Conservation (phyloP, 495 filamentous ascomycete genomes). For the Aspergillus ellipticus region DNA sequence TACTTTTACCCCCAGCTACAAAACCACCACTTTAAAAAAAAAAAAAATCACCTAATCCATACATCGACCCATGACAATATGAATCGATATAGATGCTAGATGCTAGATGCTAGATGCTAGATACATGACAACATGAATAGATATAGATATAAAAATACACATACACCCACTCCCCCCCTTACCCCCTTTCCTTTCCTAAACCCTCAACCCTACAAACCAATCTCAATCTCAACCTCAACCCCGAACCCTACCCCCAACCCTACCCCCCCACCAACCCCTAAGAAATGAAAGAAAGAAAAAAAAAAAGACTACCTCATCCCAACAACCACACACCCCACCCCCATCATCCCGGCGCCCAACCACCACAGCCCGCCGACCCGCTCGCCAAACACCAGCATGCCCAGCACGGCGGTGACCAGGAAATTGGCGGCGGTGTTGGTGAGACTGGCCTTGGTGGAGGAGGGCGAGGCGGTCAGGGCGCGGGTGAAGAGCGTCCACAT, state of each 20-base stretch:
- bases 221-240: no score
- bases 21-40: not conserved
- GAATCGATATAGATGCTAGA: no score
- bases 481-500: conserved; percentile 89
- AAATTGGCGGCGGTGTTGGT: conserved; percentile 95
- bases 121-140: no score
- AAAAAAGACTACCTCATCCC: conserved; percentile 60
- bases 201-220: no score
- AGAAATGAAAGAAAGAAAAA: not conserved
- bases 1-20: no score
- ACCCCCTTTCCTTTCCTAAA: no score
- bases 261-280: not conserved
- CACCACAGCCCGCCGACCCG: conserved; percentile 77
- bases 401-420: conserved; percentile 81
- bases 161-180: not conserved
- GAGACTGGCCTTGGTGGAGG: conserved; percentile 86
- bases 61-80: no score
- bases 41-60: no score
- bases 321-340: conserved; percentile 87
- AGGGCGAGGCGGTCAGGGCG: conserved; percentile 77
- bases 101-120: no score
- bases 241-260: not conserved
- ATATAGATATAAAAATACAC: no score
- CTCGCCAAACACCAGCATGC: conserved; percentile 70
- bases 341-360: conserved; percentile 77